Evolutionary conservation across 164 flowering plant species (phyloP).

Genomic region (Vitis labrusca): DNA sequence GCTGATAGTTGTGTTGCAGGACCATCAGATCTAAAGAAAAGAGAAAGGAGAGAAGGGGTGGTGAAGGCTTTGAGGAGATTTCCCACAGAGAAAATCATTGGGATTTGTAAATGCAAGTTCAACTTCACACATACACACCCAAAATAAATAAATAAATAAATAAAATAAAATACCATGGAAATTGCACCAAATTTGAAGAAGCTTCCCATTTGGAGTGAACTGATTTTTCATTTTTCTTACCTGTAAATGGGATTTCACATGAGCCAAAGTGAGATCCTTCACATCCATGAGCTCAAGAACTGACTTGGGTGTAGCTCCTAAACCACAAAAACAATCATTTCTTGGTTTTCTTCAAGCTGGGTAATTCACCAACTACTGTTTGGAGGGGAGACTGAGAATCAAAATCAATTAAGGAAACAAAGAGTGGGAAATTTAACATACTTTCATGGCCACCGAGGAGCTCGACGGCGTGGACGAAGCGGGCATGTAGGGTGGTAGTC

Average conservation of each 20-base stretch:
- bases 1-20: conserved; percentile 51
- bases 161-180: background rate
- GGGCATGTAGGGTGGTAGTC: conserved; percentile 94
- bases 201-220: background rate
- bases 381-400: too few relatives aligned
- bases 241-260: conserved; percentile 98
- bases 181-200: background rate
- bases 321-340: background rate
- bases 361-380: background rate
- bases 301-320: conserved; percentile 98
- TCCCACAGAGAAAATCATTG: conserved; percentile 36
- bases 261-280: conserved; percentile 96
- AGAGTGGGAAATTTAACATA: conserved; percentile 26
- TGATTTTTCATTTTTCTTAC: conserved; percentile 32
- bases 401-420: too few relatives aligned
- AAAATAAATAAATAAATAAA: background rate
- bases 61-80: conserved; percentile 30
- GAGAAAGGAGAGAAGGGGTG: conserved; percentile 5
- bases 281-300: conserved; percentile 99
- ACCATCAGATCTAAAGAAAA: conserved; percentile 52
- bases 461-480: conserved; percentile 96
- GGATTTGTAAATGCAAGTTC: conserved; percentile 44
- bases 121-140: background rate
- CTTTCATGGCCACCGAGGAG: conserved; percentile 99
- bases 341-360: background rate